phyloP scores from a whole-genome alignment of 2,329 filamentous ascomycete species.

The Colletotrichum graminicola region DNA sequence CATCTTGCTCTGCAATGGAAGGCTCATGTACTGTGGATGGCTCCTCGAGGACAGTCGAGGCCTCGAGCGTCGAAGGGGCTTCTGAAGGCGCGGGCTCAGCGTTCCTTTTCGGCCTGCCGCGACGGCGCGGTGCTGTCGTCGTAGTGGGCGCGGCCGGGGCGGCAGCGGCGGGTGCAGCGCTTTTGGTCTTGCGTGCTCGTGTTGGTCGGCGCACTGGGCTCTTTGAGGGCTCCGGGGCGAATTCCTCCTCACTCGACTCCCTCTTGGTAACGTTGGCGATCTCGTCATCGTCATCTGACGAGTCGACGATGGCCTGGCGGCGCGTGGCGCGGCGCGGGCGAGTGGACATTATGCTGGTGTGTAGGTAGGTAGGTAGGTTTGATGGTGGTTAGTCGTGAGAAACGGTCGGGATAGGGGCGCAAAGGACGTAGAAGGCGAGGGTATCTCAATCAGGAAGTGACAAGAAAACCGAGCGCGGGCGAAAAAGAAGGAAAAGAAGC shows the following conservation, averaged over 20 bases:
- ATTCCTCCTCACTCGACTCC: constrained; percentile 80
- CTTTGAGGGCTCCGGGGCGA: constrained; percentile 77
- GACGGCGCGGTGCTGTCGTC: constrained; percentile 47
- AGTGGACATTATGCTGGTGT: constrained; percentile 42
- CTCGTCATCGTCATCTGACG: constrained; percentile 79
- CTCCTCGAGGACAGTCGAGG: constrained; percentile 1
- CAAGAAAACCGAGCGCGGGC: constrained; percentile 14
- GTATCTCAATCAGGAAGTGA: constrained; percentile 35
- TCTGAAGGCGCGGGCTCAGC: constrained; percentile 49
- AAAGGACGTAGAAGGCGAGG: constrained; percentile 11
- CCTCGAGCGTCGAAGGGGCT: constrained; percentile 5
- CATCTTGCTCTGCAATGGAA: not conserved
- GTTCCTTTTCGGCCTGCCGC: constrained; percentile 59
- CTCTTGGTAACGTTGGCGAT: constrained; percentile 66
- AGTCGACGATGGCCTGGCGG: constrained; percentile 81
- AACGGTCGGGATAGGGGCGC: not conserved
- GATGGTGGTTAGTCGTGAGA: constrained; percentile 9
- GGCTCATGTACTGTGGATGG: constrained; percentile 3
- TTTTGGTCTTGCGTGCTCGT: constrained; percentile 55
- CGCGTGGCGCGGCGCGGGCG: constrained; percentile 66
- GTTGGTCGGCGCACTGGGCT: constrained; percentile 66
- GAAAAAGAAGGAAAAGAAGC: not conserved
- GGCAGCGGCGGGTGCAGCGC: constrained; percentile 60
- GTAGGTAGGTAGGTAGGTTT: not conserved
- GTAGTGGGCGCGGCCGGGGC: constrained; percentile 46